These are phyloP conservation scores for Diaporthe sp. DNA, from an alignment of 2,329 filamentous ascomycete genomes.

Conservation along the genomic window DNA sequence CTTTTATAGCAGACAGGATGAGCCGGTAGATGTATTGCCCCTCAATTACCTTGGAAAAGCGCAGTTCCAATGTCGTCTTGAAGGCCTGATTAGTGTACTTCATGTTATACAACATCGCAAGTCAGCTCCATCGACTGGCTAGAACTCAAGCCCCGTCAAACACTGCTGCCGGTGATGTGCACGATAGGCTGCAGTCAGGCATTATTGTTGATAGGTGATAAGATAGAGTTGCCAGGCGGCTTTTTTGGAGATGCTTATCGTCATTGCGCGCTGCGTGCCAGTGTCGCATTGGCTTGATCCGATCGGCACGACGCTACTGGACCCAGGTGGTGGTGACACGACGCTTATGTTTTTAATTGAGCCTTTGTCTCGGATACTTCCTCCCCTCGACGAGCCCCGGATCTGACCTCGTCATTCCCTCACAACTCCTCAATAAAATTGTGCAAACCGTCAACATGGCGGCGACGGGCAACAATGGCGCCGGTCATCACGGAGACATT, in stretches of 20 bases:
- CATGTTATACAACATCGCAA: neutral
- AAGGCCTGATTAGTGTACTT: neutral
- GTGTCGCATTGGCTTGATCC: neutral
- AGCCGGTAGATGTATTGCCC: neutral
- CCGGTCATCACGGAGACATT: slow-evolving; percentile 33
- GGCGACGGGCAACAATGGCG: slow-evolving; percentile 5
- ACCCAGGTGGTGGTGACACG: slow-evolving; percentile 1
- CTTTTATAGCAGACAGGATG: neutral
- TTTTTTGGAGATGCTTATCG: slow-evolving; percentile 10
- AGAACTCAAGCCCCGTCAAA: neutral
- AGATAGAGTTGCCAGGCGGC: slow-evolving; percentile 33
- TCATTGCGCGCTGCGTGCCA: slow-evolving; percentile 1
- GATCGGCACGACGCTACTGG: slow-evolving; percentile 15
- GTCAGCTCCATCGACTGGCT: neutral
- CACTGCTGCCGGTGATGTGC: neutral
- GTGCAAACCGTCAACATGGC: slow-evolving; percentile 3
- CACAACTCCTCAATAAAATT: neutral
- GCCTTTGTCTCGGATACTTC: neutral
- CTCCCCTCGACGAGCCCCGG: no score
- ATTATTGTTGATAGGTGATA: slow-evolving; percentile 15
- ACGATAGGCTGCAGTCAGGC: neutral
- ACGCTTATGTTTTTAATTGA: slow-evolving; percentile 4
- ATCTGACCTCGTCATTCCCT: neutral
- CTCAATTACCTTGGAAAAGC: no score
- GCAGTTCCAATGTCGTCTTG: neutral